phyloP scores from a whole-genome alignment of 2,329 filamentous ascomycete species.

The Pestalotiopsis sp. region DNA sequence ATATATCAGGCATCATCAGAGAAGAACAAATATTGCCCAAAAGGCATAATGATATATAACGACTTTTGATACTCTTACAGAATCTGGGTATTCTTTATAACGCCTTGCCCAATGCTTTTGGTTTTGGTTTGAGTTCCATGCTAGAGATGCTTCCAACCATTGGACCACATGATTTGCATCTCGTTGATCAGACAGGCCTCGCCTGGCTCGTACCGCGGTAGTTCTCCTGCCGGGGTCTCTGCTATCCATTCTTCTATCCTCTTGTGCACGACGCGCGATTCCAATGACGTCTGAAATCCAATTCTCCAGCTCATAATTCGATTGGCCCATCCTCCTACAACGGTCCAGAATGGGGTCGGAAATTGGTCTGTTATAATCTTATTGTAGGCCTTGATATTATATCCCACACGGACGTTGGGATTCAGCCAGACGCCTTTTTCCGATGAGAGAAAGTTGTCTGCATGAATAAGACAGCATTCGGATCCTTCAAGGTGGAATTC shows the following conservation, averaged over 20 bases:
- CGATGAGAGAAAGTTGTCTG: constrained; percentile 52
- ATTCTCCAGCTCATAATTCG: constrained; percentile 32
- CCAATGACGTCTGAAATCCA: constrained; percentile 37
- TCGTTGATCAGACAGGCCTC: constrained; percentile 58
- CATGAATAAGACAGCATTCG: constrained; percentile 65
- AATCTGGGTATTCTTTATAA: background rate
- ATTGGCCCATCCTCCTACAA: constrained; percentile 42
- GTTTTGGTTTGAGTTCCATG: background rate
- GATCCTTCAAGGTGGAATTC: constrained; percentile 59
- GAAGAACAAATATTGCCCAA: background rate
- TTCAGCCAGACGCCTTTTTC: constrained; percentile 56
- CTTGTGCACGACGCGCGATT: constrained; percentile 38
- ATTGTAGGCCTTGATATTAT: constrained; percentile 43
- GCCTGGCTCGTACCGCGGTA: constrained; percentile 42
- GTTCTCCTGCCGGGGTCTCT: constrained; percentile 33
- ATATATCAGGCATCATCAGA: background rate
- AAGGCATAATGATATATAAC: background rate
- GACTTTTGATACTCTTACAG: background rate
- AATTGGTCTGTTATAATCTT: constrained; percentile 37
- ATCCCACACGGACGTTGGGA: constrained; percentile 56
- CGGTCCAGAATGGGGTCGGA: constrained; percentile 46
- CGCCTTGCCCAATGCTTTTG: background rate
- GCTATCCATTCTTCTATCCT: constrained; percentile 44
- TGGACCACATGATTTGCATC: constrained; percentile 61
- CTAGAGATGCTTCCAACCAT: constrained; percentile 62